Base-by-base conservation (phyloP, 2,329 filamentous ascomycete genomes). In the Fusarium incarnatum region DNA sequence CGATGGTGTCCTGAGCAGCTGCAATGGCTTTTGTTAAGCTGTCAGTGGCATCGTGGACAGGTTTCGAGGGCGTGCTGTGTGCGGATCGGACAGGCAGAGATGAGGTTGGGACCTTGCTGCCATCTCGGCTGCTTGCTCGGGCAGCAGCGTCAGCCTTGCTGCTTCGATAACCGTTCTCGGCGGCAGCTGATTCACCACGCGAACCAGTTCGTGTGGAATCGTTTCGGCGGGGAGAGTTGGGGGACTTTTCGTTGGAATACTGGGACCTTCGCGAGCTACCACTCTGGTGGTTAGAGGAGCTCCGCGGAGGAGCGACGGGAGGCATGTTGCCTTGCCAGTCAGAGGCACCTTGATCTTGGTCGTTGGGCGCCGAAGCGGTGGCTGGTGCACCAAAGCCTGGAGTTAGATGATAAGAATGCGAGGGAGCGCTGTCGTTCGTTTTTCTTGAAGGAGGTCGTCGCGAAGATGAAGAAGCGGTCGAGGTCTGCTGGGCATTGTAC, bases 261-360 rank as follows among this genome's bases (percentile, higher is more conserved):
- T 82, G 77, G 40, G 79, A 77, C 73, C 84, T 82, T 57, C 85
- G 81, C 28, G 85, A 81, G 70, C 76, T 81, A 18, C 82, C 77
- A 72, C 77, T 73, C 67, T 82, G 80, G 67, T 82, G 80, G 70
- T 89, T 91, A 45, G 93, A 96, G 16, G 94, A 97, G 10, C 92
- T 94, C 76, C 94, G 89, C 37, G 93, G 92, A 49, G 92, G 94
- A 58, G 92, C 90, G 73, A 93, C 86, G 25, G 92, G 91, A 56
- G 92, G 89, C 82, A 86, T 89, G 80, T 84, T 87, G 81, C 82
- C 87, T 81, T 84, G 83, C 75, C 85, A 84, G 75, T 86, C 85
- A 67, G 84, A 82, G 60, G 82, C 75, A 22, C 82, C 75, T 20
- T 83, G 82, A 79, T 41, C 83, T 78, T 46, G 85, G 81, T 48